Evolutionary conservation across 352 stramenopile genomes (phyloP), one percentile per base, ranked within the genome.

Genomic region (Peronospora belbahrii): DNA sequence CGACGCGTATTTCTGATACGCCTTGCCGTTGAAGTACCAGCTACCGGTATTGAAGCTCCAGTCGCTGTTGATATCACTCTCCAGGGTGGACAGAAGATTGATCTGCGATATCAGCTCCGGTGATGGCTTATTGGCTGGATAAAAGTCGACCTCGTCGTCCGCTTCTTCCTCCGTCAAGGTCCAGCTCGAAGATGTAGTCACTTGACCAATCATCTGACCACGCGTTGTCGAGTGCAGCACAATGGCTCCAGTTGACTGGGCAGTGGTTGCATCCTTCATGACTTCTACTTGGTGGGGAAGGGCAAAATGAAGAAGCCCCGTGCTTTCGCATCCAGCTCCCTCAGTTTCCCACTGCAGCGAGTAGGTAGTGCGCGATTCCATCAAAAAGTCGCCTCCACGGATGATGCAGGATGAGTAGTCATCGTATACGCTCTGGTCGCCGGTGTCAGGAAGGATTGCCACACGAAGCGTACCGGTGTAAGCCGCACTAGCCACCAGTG

Each of bases 1-100:
- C 20, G 78, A 85, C 8, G 78, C 78, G 45, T 87, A 87, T 62
- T 89, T 89, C 56, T 89, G 78, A 48, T 76, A 80, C 6, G 63
- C 59, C 41, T 89, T 89, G 51, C 78, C 78, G 37, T 74, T 86
- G 47, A 70, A 89, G 62, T 89, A 89, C 66, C 78, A 87, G 40
- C 73, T 86, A 2, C 66, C 70, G 5, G 67, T 59, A 31, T 53
- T 20, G 9, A 50, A 59, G 42, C 37, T 62, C 78, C 78, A 87
- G 2, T 73, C 55, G 18, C 54, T 61, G 19, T 70, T 55, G 42
- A 89, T 85, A 33, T 89, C 78, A 14, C 31, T 62, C 37, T 76
- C 14, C 5, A 85, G 59, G 18, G 54, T 77, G 30, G 59, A 39
- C 32, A 70, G 38, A 28, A 73, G 44, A 19, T 74, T 68, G 6